These are phyloP conservation scores for Starmerella vaccinii DNA, from an alignment of 805 yeast genomes.

Conservation along the genomic window DNA sequence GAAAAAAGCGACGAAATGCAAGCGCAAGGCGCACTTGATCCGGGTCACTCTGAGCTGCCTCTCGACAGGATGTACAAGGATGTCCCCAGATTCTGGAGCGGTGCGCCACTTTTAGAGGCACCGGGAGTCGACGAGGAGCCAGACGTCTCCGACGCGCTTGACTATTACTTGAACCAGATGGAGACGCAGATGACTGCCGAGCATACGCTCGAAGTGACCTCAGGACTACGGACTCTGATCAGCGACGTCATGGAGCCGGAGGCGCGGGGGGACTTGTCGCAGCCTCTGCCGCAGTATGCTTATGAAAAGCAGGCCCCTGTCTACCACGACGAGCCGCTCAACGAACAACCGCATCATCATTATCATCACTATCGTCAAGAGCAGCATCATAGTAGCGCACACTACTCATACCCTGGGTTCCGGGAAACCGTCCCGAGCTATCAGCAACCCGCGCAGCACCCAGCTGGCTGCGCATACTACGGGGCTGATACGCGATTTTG, in stretches of 20 bases:
- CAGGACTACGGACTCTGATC: neutral
- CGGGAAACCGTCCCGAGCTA: neutral
- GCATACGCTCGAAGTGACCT: conserved; percentile 4
- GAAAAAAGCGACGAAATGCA: too few species aligned
- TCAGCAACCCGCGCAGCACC: neutral
- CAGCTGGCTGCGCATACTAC: neutral
- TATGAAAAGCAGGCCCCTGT: neutral
- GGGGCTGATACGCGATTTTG: neutral
- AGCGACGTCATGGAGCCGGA: neutral
- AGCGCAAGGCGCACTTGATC: too few species aligned
- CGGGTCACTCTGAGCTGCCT: neutral
- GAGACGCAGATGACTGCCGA: neutral
- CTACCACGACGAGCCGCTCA: neutral
- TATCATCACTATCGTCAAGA: neutral
- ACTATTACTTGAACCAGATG: neutral
- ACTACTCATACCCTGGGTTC: neutral
- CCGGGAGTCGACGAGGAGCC: neutral
- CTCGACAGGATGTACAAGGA: neutral
- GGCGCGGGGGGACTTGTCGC: neutral
- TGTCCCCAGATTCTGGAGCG: neutral
- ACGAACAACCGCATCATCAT: too few species aligned
- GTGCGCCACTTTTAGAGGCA: neutral
- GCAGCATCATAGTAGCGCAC: neutral
- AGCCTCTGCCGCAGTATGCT: neutral
- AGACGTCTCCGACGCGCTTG: neutral